Evolutionary conservation across 306 rosid species (phyloP), one percentile per base, ranked within the genome.

Genomic region (Lupinus albus): DNA sequence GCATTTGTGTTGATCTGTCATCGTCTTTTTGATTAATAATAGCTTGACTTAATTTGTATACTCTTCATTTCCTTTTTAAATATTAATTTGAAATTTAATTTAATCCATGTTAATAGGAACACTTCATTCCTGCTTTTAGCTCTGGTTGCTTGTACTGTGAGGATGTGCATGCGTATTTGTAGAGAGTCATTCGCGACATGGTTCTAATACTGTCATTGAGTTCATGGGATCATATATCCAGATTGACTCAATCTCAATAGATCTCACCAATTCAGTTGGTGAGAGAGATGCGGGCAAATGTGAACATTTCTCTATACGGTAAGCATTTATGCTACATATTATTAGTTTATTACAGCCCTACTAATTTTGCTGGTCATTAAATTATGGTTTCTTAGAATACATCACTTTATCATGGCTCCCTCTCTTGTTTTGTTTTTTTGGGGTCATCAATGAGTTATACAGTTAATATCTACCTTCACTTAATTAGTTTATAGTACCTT

Each of bases 281-380:
- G 82, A 86, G 84, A 78, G 73, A 53, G 72, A 78, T 80, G 83
- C 59, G 12, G 87, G 73, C 33, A 86, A 83, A 75, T 89, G 97
- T 73, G 94, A 88, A 52, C 96, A 90, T 78, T 93, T 93, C 77
- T 84, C 96, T 1, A 90, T 93, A 57, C 96, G 99, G 99, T 93
- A 86, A 78, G 89, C 62, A 53, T 76, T 74, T 42, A 49, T 36
- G 30, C 68, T 60, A 9, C 60, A 36, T 21, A 42, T 52, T 63
- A 30, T n/a, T n/a, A n/a, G n/a, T n/a, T n/a, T n/a, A n/a, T 21
- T 38, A 16, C 60, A 39, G 17, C 15, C 65, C 57, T 44, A 59
- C 15, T 73, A 45, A 33, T 80, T 62, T 56, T 38, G 28, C 30
- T 28, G 45, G 45, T 52, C 3, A 55, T 36, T 38, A 39, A 35